A percentile compares a stretch with the other conserved stretches of the same genome.
Conservation (phyloP, 768 basidiomycete genomes). For the Psilocybe cyanescens region DNA sequence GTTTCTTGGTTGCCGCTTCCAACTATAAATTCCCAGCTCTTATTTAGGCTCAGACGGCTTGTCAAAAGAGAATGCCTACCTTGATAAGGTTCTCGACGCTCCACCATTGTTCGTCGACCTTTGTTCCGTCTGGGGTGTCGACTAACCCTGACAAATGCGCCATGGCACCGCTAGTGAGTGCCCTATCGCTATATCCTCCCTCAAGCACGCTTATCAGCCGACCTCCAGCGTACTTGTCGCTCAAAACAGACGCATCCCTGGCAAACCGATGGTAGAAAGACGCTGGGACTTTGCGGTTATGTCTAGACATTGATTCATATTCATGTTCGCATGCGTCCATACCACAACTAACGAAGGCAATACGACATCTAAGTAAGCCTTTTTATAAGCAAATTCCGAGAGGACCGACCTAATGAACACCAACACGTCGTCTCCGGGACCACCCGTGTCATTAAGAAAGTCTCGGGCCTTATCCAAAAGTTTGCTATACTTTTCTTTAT, state of each 20-base stretch:
- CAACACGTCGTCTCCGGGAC: slow-evolving; percentile 68
- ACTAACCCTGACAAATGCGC: slow-evolving; percentile 78
- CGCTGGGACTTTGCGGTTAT: slow-evolving; percentile 86
- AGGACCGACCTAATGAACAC: slow-evolving; percentile 80
- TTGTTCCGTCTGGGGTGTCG: slow-evolving; percentile 29
- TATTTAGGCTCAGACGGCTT: neutral
- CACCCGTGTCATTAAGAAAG: slow-evolving; percentile 72
- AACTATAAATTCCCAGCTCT: slow-evolving; percentile 42
- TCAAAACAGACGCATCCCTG: slow-evolving; percentile 66
- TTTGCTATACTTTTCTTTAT: slow-evolving; percentile 61
- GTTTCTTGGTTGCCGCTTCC: slow-evolving; percentile 67
- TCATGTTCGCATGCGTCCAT: slow-evolving; percentile 97
- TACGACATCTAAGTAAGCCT: neutral
- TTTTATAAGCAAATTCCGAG: neutral
- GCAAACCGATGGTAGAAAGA: slow-evolving; percentile 88
- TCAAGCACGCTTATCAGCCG: slow-evolving; percentile 88
- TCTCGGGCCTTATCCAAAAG: slow-evolving; percentile 70
- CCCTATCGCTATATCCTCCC: slow-evolving; percentile 93
- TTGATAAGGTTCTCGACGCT: slow-evolving; percentile 56
- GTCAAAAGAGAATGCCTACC: slow-evolving; percentile 38
- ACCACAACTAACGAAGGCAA: slow-evolving; percentile 65
- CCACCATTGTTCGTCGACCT: slow-evolving; percentile 70
- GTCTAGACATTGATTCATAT: slow-evolving; percentile 87
- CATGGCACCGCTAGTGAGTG: slow-evolving; percentile 82
- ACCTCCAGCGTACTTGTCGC: slow-evolving; percentile 66